phyloP scores from a whole-genome alignment of 2,329 filamentous ascomycete genomes.

The Cladophialophora psammophila region DNA sequence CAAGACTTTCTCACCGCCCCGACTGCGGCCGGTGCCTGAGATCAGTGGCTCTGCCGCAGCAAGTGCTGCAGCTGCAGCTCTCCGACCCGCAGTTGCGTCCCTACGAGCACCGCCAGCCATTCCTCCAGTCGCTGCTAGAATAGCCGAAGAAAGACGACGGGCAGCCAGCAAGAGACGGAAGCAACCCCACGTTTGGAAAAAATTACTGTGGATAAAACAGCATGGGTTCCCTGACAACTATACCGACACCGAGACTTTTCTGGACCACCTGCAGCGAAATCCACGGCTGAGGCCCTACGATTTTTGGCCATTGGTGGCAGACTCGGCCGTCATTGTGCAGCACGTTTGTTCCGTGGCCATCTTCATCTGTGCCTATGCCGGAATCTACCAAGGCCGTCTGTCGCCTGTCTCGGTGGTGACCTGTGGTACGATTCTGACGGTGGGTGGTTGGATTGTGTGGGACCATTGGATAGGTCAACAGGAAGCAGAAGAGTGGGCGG shows the following conservation, averaged over 20 bases:
- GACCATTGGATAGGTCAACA: constrained; percentile 86
- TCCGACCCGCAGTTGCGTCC: constrained; percentile 48
- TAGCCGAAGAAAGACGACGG: constrained; percentile 58
- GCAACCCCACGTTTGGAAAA: constrained; percentile 84
- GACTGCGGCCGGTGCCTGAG: constrained; percentile 52
- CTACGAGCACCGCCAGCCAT: constrained; percentile 52
- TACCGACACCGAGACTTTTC: constrained; percentile 94
- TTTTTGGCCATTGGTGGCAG: constrained; percentile 95
- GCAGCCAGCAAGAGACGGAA: constrained; percentile 71
- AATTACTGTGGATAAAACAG: constrained; percentile 97
- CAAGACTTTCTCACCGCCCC: constrained; percentile 67
- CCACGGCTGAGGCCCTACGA: constrained; percentile 93
- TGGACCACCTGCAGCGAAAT: constrained; percentile 94
- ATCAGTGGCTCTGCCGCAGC: constrained; percentile 53
- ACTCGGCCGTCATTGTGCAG: constrained; percentile 95
- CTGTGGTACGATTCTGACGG: constrained; percentile 81
- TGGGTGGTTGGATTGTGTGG: constrained; percentile 89
- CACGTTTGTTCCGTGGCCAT: constrained; percentile 95
- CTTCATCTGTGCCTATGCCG: constrained; percentile 92
- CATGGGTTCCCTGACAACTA: constrained; percentile 92
- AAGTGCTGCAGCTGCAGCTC: constrained; percentile 50
- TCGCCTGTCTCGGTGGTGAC: constrained; percentile 88
- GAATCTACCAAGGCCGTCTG: constrained; percentile 85
- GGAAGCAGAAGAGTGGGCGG: constrained; percentile 52
- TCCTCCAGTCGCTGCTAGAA: constrained; percentile 46